Evolutionary conservation across 1,284 basidiomycete species (phyloP).

Genomic region (Fomitiporia mediterranea): DNA sequence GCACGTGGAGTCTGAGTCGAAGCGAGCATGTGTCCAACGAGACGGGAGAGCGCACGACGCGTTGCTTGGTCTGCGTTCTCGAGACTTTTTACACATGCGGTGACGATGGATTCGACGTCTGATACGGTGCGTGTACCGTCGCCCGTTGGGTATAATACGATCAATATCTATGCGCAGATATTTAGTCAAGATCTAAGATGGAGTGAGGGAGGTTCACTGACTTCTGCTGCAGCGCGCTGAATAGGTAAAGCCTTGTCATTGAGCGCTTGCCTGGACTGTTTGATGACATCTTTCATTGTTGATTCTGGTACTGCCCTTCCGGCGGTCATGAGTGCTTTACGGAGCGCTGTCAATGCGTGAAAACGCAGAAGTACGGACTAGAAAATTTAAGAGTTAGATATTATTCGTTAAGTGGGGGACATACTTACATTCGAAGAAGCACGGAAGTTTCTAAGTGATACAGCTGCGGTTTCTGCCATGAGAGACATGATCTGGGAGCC

Average conservation of each 20-base stretch:
- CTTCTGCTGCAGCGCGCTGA: slow-evolving; percentile 81
- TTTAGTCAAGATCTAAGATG: slow-evolving; percentile 18
- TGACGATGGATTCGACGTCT: slow-evolving; percentile 76
- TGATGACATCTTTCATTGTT: slow-evolving; percentile 78
- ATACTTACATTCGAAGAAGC: slow-evolving; percentile 64
- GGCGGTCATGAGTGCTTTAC: slow-evolving; percentile 72
- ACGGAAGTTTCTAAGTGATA: slow-evolving; percentile 58
- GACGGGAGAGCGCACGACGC: slow-evolving; percentile 69
- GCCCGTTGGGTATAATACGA: slow-evolving; percentile 55
- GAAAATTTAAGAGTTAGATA: slow-evolving; percentile 1
- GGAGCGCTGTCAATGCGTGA: slow-evolving; percentile 74
- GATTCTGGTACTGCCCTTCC: slow-evolving; percentile 82
- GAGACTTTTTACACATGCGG: slow-evolving; percentile 69
- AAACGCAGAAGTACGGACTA: slow-evolving; percentile 79
- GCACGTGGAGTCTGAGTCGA: slow-evolving; percentile 77
- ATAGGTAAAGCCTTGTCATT: slow-evolving; percentile 84
- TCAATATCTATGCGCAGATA: slow-evolving; percentile 55
- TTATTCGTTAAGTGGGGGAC: slow-evolving; percentile 6
- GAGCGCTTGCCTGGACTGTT: slow-evolving; percentile 73
- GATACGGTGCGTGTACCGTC: slow-evolving; percentile 47
- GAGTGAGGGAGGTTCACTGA: slow-evolving; percentile 31
- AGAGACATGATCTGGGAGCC: slow-evolving; percentile 95
- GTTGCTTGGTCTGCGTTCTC: slow-evolving; percentile 85
- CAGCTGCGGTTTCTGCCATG: slow-evolving; percentile 76
- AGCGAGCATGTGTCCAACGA: slow-evolving; percentile 82